Base-by-base conservation (phyloP, 192 early-diverging fungal genomes). In the Umbelopsis ramanniana region DNA sequence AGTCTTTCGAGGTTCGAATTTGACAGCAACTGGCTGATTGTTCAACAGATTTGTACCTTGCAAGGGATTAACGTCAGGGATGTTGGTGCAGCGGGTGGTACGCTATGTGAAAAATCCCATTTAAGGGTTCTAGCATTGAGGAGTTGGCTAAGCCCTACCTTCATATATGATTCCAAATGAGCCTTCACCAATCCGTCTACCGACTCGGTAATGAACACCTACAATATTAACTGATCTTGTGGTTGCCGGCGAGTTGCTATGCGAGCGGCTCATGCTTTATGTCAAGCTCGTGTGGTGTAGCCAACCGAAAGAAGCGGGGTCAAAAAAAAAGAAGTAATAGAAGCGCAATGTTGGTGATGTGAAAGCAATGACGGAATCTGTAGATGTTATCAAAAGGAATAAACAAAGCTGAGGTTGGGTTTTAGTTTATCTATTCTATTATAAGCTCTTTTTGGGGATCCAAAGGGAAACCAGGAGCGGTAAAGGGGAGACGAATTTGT, bases 141-240 rank as follows among this genome's bases (percentile, higher is more conserved):
- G 57, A 63, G 33, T 15, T 12, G 15, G 29, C 8, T 10, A 12
- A 24, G 23, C 53, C 26, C 17, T 82, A 95, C 97, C 97, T 91
- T 99, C 96, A 79, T 97, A 98, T 72, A 99, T 97, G 83, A 97
- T 92, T 60, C 97, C 97, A 89, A 99, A 99, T 76, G 92, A 94
- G 46, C 97, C 97, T 80, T 98, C 96, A 43, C 96, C 97, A 83
- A 99, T 94, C 83, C 95, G 95, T 80, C 91, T 93, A 52, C 95
- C 96, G 43, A 98, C 95, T 76, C 91, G 93, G 79, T 93, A 99
- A 79, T 98, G 96, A 38, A 96, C 94, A 43, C 97, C 97, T 23
- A 99, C 97, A 63, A 98, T 89, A 77, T 95, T 95, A 69, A 26
- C 17, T 29, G 29, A 37, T 6, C 33, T 35, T 14, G 57, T 37